These are phyloP conservation scores for Calvatia gigantea DNA, from an alignment of 768 basidiomycete species.

Conservation along the genomic window DNA sequence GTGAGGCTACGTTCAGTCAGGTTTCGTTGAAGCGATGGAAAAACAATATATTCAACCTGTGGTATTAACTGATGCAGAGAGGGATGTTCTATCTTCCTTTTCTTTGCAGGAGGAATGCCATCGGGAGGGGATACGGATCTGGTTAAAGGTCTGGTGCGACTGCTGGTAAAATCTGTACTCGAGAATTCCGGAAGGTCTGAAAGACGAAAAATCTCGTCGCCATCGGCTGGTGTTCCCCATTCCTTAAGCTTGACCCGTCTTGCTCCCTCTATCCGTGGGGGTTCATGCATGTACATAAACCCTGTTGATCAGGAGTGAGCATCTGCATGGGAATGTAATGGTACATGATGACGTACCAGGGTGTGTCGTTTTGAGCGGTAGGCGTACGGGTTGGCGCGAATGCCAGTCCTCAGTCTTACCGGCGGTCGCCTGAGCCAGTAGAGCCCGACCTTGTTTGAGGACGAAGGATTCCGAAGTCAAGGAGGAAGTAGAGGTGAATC, in stretches of 20 bases:
- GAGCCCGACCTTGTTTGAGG: neutral
- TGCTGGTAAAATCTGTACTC: neutral
- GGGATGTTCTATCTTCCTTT: neutral
- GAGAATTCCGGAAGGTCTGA: neutral
- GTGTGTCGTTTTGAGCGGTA: neutral
- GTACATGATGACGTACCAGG: neutral
- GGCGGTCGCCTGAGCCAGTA: neutral
- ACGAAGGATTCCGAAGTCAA: neutral
- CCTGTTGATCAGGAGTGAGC: neutral
- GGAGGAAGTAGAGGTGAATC: neutral
- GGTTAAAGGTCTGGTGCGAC: neutral
- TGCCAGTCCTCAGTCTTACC: neutral
- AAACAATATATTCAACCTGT: neutral
- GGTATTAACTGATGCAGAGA: neutral
- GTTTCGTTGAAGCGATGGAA: too few species aligned
- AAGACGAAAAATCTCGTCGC: neutral
- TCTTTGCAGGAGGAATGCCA: neutral
- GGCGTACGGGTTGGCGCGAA: neutral
- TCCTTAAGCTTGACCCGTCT: constrained; percentile 1
- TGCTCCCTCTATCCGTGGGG: neutral
- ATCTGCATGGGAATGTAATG: neutral
- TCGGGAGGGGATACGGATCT: neutral
- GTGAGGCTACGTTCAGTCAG: constrained; percentile 8
- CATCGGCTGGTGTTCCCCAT: constrained; percentile 5
- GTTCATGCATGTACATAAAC: neutral